These are phyloP conservation scores for Phytophthora cryptogea DNA, from an alignment of 352 stramenopile genomes.

Conservation along the genomic window DNA sequence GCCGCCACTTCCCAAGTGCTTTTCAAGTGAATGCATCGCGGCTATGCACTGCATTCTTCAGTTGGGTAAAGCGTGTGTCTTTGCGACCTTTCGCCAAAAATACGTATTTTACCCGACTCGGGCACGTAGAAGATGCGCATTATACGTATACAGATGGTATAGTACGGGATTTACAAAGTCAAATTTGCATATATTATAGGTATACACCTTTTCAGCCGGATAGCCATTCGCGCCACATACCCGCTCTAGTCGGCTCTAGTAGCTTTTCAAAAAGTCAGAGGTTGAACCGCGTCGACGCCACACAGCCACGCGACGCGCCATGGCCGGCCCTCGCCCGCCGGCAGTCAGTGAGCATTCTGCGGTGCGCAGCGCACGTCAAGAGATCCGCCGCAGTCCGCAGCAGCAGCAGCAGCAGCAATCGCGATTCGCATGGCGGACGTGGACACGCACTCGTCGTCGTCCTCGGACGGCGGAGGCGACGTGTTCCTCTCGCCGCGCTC, in stretches of 20 bases:
- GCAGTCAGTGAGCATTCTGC: conserved; percentile 31
- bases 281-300: conserved; percentile 22
- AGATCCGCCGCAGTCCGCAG: neutral
- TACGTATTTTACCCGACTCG: too few relatives aligned
- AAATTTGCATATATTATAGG: too few relatives aligned
- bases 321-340: neutral
- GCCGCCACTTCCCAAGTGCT: neutral
- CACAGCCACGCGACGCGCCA: conserved; percentile 20
- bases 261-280: conserved; percentile 4
- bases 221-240: neutral
- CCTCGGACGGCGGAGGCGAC: conserved; percentile 35
- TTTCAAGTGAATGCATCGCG: neutral
- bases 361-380: conserved; percentile 14
- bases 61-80: neutral
- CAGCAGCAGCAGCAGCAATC: neutral
- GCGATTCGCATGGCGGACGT: conserved; percentile 27
- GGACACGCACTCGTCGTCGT: conserved; percentile 39
- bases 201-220: too few relatives aligned
- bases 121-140: too few relatives aligned
- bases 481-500: conserved; percentile 36
- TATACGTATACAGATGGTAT: too few relatives aligned
- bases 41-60: neutral
- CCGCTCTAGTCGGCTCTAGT: too few relatives aligned
- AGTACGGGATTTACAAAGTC: too few relatives aligned
- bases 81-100: neutral